These are phyloP conservation scores for Solanum ossicruentum DNA, from an alignment of 257 asterid genomes.

Conservation along the genomic window DNA sequence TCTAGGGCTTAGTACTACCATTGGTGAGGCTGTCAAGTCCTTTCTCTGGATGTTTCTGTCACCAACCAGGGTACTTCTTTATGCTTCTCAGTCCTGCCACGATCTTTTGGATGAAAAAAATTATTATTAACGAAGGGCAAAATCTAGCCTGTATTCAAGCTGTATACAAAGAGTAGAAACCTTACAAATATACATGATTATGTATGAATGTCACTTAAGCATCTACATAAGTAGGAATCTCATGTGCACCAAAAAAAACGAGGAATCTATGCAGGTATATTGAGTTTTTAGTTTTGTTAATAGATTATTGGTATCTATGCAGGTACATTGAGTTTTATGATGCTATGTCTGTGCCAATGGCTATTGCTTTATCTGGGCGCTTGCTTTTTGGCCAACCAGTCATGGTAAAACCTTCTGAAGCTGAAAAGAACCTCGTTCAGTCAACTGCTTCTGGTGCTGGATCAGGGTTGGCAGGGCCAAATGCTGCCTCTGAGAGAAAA, in stretches of 20 bases:
- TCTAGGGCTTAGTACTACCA: not conserved
- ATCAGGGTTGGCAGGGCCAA: conserved; percentile 72
- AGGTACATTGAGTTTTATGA: conserved; percentile 96
- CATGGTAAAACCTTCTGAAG: conserved; percentile 98
- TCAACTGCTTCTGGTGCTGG: conserved; percentile 64
- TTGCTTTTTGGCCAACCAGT: conserved; percentile 93
- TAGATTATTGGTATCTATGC: conserved; percentile 4
- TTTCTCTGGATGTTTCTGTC: not conserved
- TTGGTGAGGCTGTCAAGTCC: not conserved
- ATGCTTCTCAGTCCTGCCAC: not conserved
- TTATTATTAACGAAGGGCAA: not conserved
- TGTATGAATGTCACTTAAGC: not conserved
- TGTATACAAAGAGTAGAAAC: not conserved
- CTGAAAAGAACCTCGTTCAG: conserved; percentile 97
- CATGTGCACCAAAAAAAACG: not conserved
- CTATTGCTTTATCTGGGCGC: conserved; percentile 91
- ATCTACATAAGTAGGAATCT: not conserved
- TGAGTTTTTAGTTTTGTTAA: not conserved
- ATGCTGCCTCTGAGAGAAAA: conserved; percentile 86
- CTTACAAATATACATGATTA: not conserved
- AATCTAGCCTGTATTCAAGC: not conserved
- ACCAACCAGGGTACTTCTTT: not conserved
- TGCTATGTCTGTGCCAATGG: conserved; percentile 97
- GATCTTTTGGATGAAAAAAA: not conserved
- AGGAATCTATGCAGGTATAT: not conserved